Base-by-base conservation (phyloP, 169 alveolate genomes). In the Plasmodium chabaudi region DNA sequence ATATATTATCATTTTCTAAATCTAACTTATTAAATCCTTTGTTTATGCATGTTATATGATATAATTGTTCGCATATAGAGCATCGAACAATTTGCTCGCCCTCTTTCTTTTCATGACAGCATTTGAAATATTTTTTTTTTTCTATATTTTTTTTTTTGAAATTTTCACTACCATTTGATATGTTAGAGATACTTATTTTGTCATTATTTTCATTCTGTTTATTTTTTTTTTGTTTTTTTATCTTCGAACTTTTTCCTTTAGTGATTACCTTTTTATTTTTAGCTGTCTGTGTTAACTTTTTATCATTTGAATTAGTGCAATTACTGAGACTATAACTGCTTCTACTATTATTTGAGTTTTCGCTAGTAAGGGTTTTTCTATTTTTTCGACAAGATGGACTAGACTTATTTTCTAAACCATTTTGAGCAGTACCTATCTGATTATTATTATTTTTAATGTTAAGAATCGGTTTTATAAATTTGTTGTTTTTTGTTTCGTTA, bases 391-490 rank as follows among this genome's bases (percentile, higher is more conserved):
- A 69, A 69, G 42, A 34, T 34, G 42, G 7, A 7, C 42, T 34
- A 34, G 7, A 7, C 4, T 34, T 34, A 3, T 3, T 34, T 34
- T 34, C 42, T 34, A 5, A 34, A 5, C 4, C 42, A 4, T 34
- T 34, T 34, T 2, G 42, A 3, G 5, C 0, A 34, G 42, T 0
- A 34, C 0, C 42, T 34, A 34, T 34, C 0, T 34, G 6, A 34
- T 34, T 34, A 34, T 34, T 4, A 69, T 23, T 21, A 15, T 65
- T 27, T 42, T 60, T 60, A 55, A 55, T 42, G 9, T 70, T 15
- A 47, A 86, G 71, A 34, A 70, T 12, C 1, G 91, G 91, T 53
- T 51, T 69, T 57, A 86, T 86, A 47, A 46, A 86, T 27, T 70
- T 86, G 44, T 70, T 59, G 39, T 34, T 63, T 21, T 72, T 34